Evolutionary conservation across 345 rosid genomes (phyloP), one percentile per base, ranked within the genome.

Genomic region (Clausena lansium): DNA sequence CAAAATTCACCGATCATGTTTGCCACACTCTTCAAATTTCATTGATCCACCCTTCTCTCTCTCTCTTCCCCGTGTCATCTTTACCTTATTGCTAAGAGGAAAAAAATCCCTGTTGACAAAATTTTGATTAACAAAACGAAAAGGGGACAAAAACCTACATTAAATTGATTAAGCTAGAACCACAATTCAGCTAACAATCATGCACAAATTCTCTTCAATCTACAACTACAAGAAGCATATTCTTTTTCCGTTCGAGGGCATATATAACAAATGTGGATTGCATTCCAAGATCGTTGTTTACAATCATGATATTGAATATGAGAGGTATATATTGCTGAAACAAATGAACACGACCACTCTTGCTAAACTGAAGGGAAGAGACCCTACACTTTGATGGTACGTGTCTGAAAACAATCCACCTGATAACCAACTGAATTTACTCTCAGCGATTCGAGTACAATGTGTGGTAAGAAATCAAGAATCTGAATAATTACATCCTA

Each of bases 401-500:
- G n/a, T 7, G 60, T 35, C 77, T 7, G 32, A 22, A 55, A 6
- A 47, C 45, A 72, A 57, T 75, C 24, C 6, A 52, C 71, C 72
- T 20, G 33, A 25, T 32, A 35, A 4, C 45, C 36, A 8, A 45
- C 35, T 63, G 74, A 67, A 45, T 70, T 55, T 76, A 15, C 47
- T 60, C 71, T 74, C n/a, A n/a, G 38, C 4, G 80, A 75, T 73
- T 79, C 36, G 71, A 80, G 76, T 75, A 45, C 71, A 76, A 65
- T 73, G 66, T 75, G 71, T 58, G 64, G 74, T 50, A 60, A 55
- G 9, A 38, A 70, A 79, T 54, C 28, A n/a, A 4, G 24, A 33
- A 17, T 55, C 13, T 2, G 50, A 75, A 22, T 14, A 13, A 24
- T 57, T 28, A 50, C 54, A 63, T 73, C 65, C 86, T 92, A 92